Conservation (phyloP, 2,329 filamentous ascomycete genomes). For the Fusarium globosum region DNA sequence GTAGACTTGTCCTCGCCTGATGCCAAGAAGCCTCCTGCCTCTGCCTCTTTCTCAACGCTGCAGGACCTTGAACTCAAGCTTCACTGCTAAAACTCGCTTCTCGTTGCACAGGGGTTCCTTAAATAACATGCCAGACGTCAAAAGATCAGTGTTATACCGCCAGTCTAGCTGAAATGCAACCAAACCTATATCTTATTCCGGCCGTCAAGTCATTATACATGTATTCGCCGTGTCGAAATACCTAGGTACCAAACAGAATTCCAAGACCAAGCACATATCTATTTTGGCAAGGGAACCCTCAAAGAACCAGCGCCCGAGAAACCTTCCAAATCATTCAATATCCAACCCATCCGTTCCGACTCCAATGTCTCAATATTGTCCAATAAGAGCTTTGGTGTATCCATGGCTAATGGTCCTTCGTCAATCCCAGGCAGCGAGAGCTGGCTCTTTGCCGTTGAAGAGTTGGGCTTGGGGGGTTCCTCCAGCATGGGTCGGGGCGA, state of each 20-base stretch:
- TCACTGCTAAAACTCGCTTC: background rate
- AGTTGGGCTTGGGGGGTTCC: background rate
- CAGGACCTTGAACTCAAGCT: too few species aligned
- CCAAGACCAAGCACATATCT: background rate
- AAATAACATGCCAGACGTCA: background rate
- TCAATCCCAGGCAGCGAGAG: constrained; percentile 24
- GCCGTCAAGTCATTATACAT: background rate
- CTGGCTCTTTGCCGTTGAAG: constrained; percentile 15
- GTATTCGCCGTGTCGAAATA: background rate
- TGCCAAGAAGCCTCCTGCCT: background rate
- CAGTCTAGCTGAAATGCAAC: background rate
- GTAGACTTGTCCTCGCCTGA: background rate
- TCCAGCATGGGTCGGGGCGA: constrained; percentile 3
- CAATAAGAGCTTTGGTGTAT: constrained; percentile 1
- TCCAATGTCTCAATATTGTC: constrained; percentile 14
- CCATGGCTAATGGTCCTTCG: background rate
- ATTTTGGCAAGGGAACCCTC: background rate
- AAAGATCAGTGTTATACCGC: background rate
- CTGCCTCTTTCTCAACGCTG: too few species aligned
- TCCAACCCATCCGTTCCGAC: constrained; percentile 32
- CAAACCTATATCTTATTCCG: background rate
- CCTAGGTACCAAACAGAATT: background rate
- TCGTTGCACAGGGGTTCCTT: background rate
- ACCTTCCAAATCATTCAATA: constrained; percentile 42
- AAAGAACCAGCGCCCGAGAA: constrained; percentile 39